phyloP scores from a whole-genome alignment of 2,329 filamentous ascomycete genomes.

The Cladosporium sp. region DNA sequence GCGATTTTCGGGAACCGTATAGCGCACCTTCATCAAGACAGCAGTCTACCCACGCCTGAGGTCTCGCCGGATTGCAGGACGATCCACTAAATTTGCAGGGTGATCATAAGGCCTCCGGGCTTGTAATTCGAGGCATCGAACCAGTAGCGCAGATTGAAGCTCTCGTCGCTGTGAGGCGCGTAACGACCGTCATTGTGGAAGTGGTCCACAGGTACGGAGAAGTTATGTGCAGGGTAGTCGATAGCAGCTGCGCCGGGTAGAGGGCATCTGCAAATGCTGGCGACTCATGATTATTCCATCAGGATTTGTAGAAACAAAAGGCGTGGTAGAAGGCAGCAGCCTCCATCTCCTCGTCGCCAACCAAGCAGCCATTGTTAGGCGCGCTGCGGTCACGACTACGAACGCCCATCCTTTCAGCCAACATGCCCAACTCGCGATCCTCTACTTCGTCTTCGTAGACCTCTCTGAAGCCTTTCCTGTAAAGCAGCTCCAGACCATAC shows the following conservation, averaged over 20 bases:
- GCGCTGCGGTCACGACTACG: slow-evolving; percentile 62
- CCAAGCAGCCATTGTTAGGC: slow-evolving; percentile 58
- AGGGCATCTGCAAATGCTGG: not conserved
- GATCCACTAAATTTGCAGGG: slow-evolving; percentile 73
- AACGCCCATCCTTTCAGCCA: slow-evolving; percentile 97
- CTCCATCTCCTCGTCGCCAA: slow-evolving; percentile 86
- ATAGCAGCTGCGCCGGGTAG: not conserved
- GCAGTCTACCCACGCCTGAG: slow-evolving; percentile 60
- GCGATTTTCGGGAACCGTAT: too few relatives aligned
- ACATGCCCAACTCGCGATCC: slow-evolving; percentile 72
- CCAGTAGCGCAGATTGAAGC: slow-evolving; percentile 76
- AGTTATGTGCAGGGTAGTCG: slow-evolving; percentile 50
- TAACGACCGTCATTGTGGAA: slow-evolving; percentile 79
- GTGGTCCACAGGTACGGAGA: slow-evolving; percentile 69
- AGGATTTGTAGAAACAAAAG: slow-evolving; percentile 88
- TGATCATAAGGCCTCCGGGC: slow-evolving; percentile 75
- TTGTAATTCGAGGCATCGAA: slow-evolving; percentile 76
- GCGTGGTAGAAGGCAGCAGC: slow-evolving; percentile 87
- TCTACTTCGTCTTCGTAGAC: slow-evolving; percentile 92
- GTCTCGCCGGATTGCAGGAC: slow-evolving; percentile 74
- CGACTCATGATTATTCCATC: not conserved
- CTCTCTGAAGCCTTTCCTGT: slow-evolving; percentile 85
- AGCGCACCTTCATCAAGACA: slow-evolving; percentile 75
- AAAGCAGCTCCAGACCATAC: slow-evolving; percentile 93
- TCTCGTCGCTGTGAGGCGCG: slow-evolving; percentile 69